These are phyloP conservation scores for Tephrocybe sp. DNA, from an alignment of 768 basidiomycete genomes.

Conservation along the genomic window DNA sequence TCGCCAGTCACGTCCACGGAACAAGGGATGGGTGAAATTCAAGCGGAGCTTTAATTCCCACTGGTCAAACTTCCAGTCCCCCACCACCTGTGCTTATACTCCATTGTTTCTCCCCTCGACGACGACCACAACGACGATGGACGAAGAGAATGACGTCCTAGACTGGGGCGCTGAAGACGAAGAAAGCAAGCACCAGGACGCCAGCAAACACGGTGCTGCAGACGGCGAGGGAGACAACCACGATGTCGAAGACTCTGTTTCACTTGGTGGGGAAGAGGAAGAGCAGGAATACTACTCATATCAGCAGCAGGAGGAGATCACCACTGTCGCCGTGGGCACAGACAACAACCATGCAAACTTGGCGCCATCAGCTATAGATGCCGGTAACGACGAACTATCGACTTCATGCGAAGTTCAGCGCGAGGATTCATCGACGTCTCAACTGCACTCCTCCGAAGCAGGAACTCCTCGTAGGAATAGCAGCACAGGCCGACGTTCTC, in stretches of 20 bases:
- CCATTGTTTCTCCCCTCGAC: slow-evolving; percentile 14
- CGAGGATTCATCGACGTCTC: slow-evolving; percentile 14
- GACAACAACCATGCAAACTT: slow-evolving; percentile 1
- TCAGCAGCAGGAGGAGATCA: slow-evolving; percentile 19
- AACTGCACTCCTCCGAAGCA: slow-evolving; percentile 12
- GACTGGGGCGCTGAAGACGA: slow-evolving; percentile 65
- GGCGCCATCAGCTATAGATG: slow-evolving; percentile 4
- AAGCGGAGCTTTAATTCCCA: slow-evolving; percentile 17
- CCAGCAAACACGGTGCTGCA: slow-evolving; percentile 18
- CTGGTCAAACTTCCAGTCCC: slow-evolving; percentile 14
- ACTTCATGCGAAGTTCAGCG: slow-evolving; percentile 8
- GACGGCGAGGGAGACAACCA: slow-evolving; percentile 43
- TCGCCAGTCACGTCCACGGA: slow-evolving; percentile 20
- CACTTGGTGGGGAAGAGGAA: slow-evolving; percentile 73
- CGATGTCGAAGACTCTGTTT: slow-evolving; percentile 59
- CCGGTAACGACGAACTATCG: slow-evolving; percentile 4
- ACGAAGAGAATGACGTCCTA: slow-evolving; percentile 65
- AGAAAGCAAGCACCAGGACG: slow-evolving; percentile 30
- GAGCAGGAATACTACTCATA: slow-evolving; percentile 51
- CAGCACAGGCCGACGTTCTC: slow-evolving; percentile 17
- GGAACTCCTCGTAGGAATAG: slow-evolving; percentile 16
- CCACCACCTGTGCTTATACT: slow-evolving; percentile 14
- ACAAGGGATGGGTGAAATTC: slow-evolving; percentile 6
- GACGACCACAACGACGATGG: slow-evolving; percentile 41
- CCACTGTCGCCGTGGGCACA: background rate